Percentiles rank a stretch among this genome's conserved stretches.
Evolutionary conservation across 257 asterid genomes (phyloP).

Genomic region (Scutellaria minor): DNA sequence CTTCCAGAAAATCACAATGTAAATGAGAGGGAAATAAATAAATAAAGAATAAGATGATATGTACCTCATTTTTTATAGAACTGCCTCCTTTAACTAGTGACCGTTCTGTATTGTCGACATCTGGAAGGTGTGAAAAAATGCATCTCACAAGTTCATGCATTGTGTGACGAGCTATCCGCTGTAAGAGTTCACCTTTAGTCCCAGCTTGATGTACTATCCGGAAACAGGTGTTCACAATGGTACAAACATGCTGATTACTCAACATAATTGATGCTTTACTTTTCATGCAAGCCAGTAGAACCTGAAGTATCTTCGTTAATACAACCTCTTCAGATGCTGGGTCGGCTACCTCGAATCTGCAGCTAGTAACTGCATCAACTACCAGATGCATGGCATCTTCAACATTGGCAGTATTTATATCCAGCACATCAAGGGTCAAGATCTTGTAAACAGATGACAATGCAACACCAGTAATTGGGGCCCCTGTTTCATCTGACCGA

Average conservation of each 20-base stretch:
- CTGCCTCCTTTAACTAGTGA: conserved; percentile 78
- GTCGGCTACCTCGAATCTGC: conserved; percentile 95
- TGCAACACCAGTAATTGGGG: conserved; percentile 91
- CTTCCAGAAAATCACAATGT: conserved; percentile 22
- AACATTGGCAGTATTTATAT: conserved; percentile 63
- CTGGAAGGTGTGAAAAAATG: conserved; percentile 89
- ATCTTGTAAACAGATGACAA: conserved; percentile 90
- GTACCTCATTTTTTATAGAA: conserved; percentile 68
- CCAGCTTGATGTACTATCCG: conserved; percentile 96
- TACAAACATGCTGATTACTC: conserved; percentile 95
- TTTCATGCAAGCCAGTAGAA: conserved; percentile 93
- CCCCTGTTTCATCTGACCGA: conserved; percentile 97
- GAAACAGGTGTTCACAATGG: conserved; percentile 85
- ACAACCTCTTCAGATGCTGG: conserved; percentile 98
- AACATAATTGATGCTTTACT: conserved; percentile 83
- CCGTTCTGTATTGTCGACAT: conserved; percentile 67
- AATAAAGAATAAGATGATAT: neutral
- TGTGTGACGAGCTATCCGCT: conserved; percentile 91
- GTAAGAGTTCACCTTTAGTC: conserved; percentile 85
- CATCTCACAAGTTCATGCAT: conserved; percentile 95
- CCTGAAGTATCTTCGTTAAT: conserved; percentile 92
- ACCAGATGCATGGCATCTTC: conserved; percentile 90
- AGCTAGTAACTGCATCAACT: conserved; percentile 97
- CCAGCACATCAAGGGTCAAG: conserved; percentile 84
- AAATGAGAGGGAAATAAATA: conserved; percentile 8